A percentile compares a stretch with the other conserved stretches of the same genome.
Evolutionary conservation across 2,329 filamentous ascomycete species (phyloP).

Genomic region (Penicillium expansum): DNA sequence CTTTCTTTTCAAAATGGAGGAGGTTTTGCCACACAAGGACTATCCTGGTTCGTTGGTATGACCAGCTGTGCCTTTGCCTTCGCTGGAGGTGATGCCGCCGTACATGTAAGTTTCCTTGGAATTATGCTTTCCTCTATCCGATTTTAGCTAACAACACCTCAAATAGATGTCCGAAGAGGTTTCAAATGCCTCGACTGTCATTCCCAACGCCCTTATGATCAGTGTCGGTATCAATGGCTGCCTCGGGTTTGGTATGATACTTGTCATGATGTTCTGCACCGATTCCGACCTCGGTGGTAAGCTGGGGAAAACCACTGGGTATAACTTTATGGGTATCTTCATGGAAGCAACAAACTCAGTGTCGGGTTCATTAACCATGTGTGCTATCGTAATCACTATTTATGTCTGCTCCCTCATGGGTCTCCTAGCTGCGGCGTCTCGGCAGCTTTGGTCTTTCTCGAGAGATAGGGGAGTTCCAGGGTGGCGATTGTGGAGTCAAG

Average conservation of each 20-base stretch:
- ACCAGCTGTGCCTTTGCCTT: constrained; percentile 37
- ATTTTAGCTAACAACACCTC: neutral
- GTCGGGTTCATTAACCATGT: constrained; percentile 25
- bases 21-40: constrained; percentile 41
- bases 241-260: constrained; percentile 37
- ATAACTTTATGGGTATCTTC: constrained; percentile 36
- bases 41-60: constrained; percentile 44
- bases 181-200: constrained; percentile 33
- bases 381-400: constrained; percentile 27
- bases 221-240: constrained; percentile 36
- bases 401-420: constrained; percentile 32
- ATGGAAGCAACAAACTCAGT: constrained; percentile 27
- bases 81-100: constrained; percentile 36
- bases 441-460: constrained; percentile 38
- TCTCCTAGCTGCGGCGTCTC: constrained; percentile 34
- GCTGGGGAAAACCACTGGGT: constrained; percentile 25
- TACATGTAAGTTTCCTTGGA: constrained; percentile 32
- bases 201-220: constrained; percentile 38
- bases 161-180: constrained; percentile 39
- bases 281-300: constrained; percentile 29
- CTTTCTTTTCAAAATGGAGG: constrained; percentile 48
- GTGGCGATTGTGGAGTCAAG: constrained; percentile 26
- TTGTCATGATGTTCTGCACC: constrained; percentile 39
- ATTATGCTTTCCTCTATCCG: neutral
- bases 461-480: constrained; percentile 38